Conservation (phyloP, 208 protist species). For the Phytomonas serpens region DNA sequence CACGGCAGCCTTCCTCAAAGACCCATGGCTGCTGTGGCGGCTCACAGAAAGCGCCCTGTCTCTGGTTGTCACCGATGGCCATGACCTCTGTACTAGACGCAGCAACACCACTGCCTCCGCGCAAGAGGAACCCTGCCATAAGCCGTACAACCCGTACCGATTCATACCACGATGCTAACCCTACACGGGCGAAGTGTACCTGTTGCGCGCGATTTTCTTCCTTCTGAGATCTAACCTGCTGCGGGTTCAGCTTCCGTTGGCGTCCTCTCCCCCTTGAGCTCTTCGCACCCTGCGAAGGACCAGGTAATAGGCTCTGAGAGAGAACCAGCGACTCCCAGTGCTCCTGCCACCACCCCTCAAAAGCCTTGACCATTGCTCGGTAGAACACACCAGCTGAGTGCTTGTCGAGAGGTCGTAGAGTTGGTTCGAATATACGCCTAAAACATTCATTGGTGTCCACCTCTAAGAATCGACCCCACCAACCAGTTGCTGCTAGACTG, state of each 20-base stretch:
- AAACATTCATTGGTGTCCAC: background rate
- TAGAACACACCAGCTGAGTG: constrained; percentile 19
- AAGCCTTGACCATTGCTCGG: constrained; percentile 16
- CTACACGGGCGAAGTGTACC: background rate
- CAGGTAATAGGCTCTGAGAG: background rate
- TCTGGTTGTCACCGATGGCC: background rate
- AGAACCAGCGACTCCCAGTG: constrained; percentile 25
- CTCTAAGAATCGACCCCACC: background rate
- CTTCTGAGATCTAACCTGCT: background rate
- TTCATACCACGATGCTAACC: background rate
- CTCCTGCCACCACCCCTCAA: constrained; percentile 20
- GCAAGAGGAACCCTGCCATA: background rate
- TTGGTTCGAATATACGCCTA: constrained; percentile 12
- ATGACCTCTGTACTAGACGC: background rate
- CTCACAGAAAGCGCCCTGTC: background rate
- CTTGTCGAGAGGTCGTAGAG: constrained; percentile 19
- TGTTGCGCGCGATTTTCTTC: background rate
- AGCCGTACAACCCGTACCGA: background rate
- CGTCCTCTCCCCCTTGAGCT: background rate
- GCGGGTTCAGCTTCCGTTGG: background rate
- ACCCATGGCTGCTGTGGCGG: background rate
- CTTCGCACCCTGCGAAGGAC: background rate
- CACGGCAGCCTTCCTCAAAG: background rate
- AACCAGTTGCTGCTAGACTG: background rate
- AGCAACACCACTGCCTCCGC: background rate